Conservation (phyloP, 257 asterid genomes). For the Henckelia pumila region DNA sequence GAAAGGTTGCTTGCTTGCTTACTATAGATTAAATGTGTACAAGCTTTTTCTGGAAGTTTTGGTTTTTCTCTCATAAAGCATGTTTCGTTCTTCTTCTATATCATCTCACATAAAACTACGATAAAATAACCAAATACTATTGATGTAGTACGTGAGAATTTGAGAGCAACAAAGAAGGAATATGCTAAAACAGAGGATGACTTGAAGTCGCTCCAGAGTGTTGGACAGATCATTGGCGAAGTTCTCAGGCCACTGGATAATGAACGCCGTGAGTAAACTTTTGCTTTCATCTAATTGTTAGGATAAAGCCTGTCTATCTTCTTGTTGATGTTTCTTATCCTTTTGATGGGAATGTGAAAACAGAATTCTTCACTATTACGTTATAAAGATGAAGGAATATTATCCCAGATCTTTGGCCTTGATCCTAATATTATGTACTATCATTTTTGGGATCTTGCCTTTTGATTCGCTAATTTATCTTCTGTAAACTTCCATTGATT, state of each 20-base stretch:
- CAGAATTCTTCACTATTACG: neutral
- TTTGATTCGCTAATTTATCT: neutral
- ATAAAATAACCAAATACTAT: too few relatives aligned
- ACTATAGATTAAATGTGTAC: neutral
- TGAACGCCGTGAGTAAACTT: slow-evolving; percentile 52
- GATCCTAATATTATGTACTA: neutral
- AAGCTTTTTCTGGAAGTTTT: neutral
- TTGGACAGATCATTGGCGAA: too few relatives aligned
- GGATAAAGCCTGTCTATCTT: neutral
- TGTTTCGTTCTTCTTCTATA: neutral
- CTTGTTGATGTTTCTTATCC: neutral
- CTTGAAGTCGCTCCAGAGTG: too few relatives aligned
- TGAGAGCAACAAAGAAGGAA: too few relatives aligned
- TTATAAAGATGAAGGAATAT: neutral
- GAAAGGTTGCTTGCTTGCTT: neutral
- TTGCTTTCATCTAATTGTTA: neutral
- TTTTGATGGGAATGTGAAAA: too few relatives aligned
- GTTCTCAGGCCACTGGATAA: too few relatives aligned
- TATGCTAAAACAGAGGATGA: too few relatives aligned
- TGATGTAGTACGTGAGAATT: too few relatives aligned
- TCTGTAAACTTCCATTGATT: neutral
- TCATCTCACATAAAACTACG: too few relatives aligned
- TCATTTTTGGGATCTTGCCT: neutral
- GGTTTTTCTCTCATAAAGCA: neutral
- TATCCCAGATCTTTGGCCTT: neutral